phyloP scores from a whole-genome alignment of 2,329 filamentous ascomycete genomes.

The Colletotrichum gigasporum region DNA sequence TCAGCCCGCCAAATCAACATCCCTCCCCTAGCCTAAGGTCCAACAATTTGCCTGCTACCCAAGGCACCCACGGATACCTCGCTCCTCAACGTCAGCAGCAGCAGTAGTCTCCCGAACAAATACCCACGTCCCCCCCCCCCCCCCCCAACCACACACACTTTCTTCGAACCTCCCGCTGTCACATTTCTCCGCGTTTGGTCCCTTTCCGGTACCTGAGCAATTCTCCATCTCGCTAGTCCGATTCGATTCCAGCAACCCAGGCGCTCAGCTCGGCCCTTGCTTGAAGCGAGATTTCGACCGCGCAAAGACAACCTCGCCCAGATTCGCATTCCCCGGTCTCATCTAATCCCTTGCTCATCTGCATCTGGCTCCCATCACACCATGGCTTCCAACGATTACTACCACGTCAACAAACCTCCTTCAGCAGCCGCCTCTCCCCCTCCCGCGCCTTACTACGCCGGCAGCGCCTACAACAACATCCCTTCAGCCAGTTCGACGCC shows the following conservation, averaged over 20 bases:
- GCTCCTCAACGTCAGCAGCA: neutral
- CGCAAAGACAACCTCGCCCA: conserved; percentile 13
- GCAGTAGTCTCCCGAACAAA: conserved; percentile 25
- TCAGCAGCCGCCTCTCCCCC: conserved; percentile 47
- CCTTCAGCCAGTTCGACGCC: conserved; percentile 52
- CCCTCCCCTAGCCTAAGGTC: neutral
- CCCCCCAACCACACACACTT: conserved; percentile 19
- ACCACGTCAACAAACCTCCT: conserved; percentile 54
- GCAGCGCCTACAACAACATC: conserved; percentile 45
- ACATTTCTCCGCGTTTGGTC: conserved; percentile 30
- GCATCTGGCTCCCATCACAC: conserved; percentile 32
- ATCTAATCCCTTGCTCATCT: conserved; percentile 7
- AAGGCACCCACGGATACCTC: conserved; percentile 8
- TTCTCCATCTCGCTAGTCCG: conserved; percentile 17
- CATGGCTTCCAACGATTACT: conserved; percentile 76
- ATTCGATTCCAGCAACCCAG: conserved; percentile 9
- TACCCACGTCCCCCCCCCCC: conserved; percentile 25
- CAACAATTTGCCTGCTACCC: conserved; percentile 19
- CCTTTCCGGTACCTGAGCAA: conserved; percentile 24
- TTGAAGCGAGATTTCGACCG: conserved; percentile 30
- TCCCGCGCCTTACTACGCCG: conserved; percentile 52
- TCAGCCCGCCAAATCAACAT: neutral
- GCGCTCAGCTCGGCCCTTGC: conserved; percentile 3
- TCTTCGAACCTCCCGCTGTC: conserved; percentile 25
- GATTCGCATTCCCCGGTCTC: conserved; percentile 15